Percentiles rank a stretch among this genome's conserved stretches.
Evolutionary conservation across 768 basidiomycete genomes (phyloP).

Genomic region (Mycena kentingensis): DNA sequence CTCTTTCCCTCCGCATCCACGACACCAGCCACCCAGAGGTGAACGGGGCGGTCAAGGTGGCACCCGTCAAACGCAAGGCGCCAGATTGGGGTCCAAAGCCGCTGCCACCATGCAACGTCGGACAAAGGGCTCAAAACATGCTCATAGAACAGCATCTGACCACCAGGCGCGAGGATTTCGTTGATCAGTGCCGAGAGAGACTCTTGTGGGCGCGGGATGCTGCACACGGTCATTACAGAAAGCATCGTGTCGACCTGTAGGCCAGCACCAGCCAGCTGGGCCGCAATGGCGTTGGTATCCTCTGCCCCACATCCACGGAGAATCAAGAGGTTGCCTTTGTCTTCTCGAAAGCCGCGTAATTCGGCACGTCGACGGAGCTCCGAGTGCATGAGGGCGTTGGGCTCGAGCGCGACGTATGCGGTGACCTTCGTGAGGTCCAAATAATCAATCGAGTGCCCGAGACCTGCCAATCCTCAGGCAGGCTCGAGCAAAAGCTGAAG

Average conservation of each 20-base stretch:
- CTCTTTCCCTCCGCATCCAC: slow-evolving; percentile 33
- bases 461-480: slow-evolving; percentile 42
- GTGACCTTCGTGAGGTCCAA: slow-evolving; percentile 56
- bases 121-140: slow-evolving; percentile 58
- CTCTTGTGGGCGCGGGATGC: slow-evolving; percentile 55
- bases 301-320: slow-evolving; percentile 62
- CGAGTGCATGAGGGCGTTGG: slow-evolving; percentile 65
- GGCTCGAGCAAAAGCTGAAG: neutral
- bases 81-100: slow-evolving; percentile 76
- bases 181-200: slow-evolving; percentile 49
- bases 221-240: slow-evolving; percentile 67
- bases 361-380: slow-evolving; percentile 52
- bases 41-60: slow-evolving; percentile 57
- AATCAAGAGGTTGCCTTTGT: slow-evolving; percentile 55
- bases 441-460: slow-evolving; percentile 65
- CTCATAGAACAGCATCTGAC: slow-evolving; percentile 67
- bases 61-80: slow-evolving; percentile 61
- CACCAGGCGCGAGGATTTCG: slow-evolving; percentile 63
- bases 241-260: slow-evolving; percentile 59
- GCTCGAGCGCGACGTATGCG: slow-evolving; percentile 73
- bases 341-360: slow-evolving; percentile 54
- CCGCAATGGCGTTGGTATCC: slow-evolving; percentile 50
- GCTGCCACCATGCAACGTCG: slow-evolving; percentile 73
- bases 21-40: slow-evolving; percentile 46
- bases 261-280: slow-evolving; percentile 31